Base-by-base conservation (phyloP, 108 stramenopile genomes). In the Pseudonitzschia delicatissima region DNA sequence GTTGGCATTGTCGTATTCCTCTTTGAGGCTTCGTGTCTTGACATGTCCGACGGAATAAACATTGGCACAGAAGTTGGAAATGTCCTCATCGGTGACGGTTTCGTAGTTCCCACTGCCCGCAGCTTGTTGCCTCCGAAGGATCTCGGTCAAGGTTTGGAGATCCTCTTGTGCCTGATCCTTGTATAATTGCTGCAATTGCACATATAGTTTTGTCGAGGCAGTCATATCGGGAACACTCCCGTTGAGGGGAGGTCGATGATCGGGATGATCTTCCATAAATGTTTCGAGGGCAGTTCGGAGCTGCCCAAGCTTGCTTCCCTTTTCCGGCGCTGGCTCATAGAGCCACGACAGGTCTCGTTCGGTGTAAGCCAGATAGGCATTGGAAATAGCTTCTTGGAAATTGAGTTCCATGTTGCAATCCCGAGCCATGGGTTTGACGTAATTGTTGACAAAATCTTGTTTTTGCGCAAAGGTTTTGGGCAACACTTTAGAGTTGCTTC, bases 201-300 rank as follows among this genome's bases (percentile, higher is more conserved):
- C 83, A 79, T 88, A 98, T 28, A 59, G 48, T 9, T 76, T 65
- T 15, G 96, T 96, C 33, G 87, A 85, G 2, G 92, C 82, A 1
- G 94, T 92, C 96, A 96, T 96, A 71, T 98, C 98, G 1, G 98
- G 98, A 28, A 98, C 83, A 4, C 72, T 77, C 1, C 96, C 96
- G 47, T 86, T 72, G 33, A 98, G 50, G 3, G 98, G 98, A 23
- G 90, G 86, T n/a, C 72, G 76, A 21, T 77, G 64, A 45, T 81
- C 76, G 45, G 77, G 64, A 6, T 72, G 28, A 18, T 68, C 34
- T 12, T 57, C 58, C 44, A 87, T 45, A 58, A 88, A 95, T 15
- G 49, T 72, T 53, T 77, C 53, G 65, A 91, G 64, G 17, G 84
- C 89, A 25, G 60, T 39, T 5, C 69, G 63, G 45, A 89, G 45